Evolutionary conservation across 371 early-diverging fungal species (phyloP), one percentile per base, ranked within the genome.

Genomic region (Umbelopsis sp.): DNA sequence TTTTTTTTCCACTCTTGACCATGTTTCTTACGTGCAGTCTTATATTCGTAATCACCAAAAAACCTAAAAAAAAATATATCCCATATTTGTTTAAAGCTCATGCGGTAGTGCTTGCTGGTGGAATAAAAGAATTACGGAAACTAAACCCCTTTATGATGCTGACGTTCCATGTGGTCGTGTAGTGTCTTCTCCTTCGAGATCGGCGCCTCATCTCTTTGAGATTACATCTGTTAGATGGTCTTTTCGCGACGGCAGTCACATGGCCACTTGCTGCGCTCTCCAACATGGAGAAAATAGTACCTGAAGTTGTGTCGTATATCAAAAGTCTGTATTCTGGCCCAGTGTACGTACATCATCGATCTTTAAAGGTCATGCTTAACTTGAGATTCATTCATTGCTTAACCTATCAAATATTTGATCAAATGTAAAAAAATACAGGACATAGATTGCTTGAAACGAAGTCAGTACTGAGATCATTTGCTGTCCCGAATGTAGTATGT

Each of bases 1-100:
- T 29, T 32, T 35, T 57, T 35, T 35, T 35, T 29, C 29, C 29
- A 29, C 35, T 35, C 29, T 35, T 35, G 35, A 57, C 20, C 48
- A 57, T 25, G 29, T 57, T 57, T 57, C 57, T 57, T 57, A 35
- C 29, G 29, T 57, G 57, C 12, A 35, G 29, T 57, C 57, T 12
- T 51, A 57, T 57, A 57, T 57, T 57, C 35, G 57, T 57, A 57
- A 57, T 57, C 35, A 57, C 29, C 37, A 35, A 57, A 57, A n/a
- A 16, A 48, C 48, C 41, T 41, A 41, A 41, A 41, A 41, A 48
- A 48, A 48, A 29, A 29, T 29, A 29, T 29, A 48, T n/a, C 16
- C 48, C n/a, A 48, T 57, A 35, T 57, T 57, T 57, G 57, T 57
- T 35, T 35, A 57, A 53, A 24, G 53, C 57, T 57, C 14, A 57